phyloP scores from a whole-genome alignment of 1,284 basidiomycete species.

The Ceratobasidium sp. region DNA sequence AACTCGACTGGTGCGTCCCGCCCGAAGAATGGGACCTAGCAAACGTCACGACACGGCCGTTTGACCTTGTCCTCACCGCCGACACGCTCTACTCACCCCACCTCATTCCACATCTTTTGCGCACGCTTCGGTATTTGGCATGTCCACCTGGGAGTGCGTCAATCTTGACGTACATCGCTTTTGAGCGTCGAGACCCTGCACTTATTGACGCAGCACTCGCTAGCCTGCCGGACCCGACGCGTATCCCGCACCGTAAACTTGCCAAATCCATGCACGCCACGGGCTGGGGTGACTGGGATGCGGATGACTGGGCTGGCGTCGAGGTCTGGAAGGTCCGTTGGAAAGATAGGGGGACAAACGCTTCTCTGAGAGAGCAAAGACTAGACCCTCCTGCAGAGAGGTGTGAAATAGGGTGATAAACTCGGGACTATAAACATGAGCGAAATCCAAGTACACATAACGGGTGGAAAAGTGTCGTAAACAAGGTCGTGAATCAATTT shows the following conservation, averaged over 20 bases:
- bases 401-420: background rate
- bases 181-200: constrained; percentile 77
- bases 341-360: background rate
- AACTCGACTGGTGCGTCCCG: constrained; percentile 68
- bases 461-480: too few relatives aligned
- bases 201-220: constrained; percentile 67
- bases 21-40: constrained; percentile 65
- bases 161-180: constrained; percentile 64
- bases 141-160: constrained; percentile 54
- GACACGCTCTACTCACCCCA: constrained; percentile 80
- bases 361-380: too few relatives aligned
- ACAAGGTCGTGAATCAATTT: background rate
- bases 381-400: background rate
- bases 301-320: constrained; percentile 75
- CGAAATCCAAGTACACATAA: background rate
- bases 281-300: constrained; percentile 63
- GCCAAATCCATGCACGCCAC: constrained; percentile 66
- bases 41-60: constrained; percentile 59
- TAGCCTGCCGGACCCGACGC: constrained; percentile 57
- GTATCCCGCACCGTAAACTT: constrained; percentile 67
- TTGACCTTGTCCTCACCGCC: constrained; percentile 82
- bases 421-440: background rate
- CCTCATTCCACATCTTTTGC: constrained; percentile 73
- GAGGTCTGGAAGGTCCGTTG: constrained; percentile 67
- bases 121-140: constrained; percentile 66